These are phyloP conservation scores for Hypholoma fasciculare DNA, from an alignment of 768 basidiomycete species.

Conservation along the genomic window DNA sequence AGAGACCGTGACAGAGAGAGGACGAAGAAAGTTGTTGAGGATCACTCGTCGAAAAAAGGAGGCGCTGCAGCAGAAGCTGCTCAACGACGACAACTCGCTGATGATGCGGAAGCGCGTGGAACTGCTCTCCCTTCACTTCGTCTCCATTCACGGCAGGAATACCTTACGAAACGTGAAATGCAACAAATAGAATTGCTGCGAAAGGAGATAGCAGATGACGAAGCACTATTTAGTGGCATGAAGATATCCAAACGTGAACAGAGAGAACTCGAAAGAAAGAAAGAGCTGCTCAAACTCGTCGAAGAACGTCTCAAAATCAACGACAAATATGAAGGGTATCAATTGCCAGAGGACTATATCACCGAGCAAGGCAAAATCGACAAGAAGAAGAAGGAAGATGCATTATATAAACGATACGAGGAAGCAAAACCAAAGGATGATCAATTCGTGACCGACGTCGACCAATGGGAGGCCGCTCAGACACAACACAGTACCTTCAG, in stretches of 20 bases:
- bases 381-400: constrained; percentile 92
- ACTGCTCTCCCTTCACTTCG: constrained; percentile 71
- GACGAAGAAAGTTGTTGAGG: constrained; percentile 90
- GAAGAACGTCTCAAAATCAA: constrained; percentile 94
- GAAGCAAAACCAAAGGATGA: constrained; percentile 91
- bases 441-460: constrained; percentile 94
- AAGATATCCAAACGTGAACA: constrained; percentile 83
- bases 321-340: constrained; percentile 95
- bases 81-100: constrained; percentile 76
- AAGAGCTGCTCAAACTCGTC: constrained; percentile 86
- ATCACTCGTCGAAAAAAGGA: constrained; percentile 74
- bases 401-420: constrained; percentile 91
- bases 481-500: constrained; percentile 87
- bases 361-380: constrained; percentile 99
- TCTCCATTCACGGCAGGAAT: constrained; percentile 90
- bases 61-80: constrained; percentile 84
- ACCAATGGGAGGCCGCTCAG: constrained; percentile 96
- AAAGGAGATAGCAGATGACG: constrained; percentile 93
- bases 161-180: constrained; percentile 93
- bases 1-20: constrained; percentile 78
- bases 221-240: constrained; percentile 88
- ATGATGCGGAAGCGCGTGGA: constrained; percentile 63
- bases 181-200: constrained; percentile 94
- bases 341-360: constrained; percentile 96
- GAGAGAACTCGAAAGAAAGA: constrained; percentile 84